Percentiles rank a stretch among this genome's conserved stretches.
These are phyloP conservation scores for Rasamsonia emersonii DNA, from an alignment of 2,329 filamentous ascomycete species.

Conservation along the genomic window DNA sequence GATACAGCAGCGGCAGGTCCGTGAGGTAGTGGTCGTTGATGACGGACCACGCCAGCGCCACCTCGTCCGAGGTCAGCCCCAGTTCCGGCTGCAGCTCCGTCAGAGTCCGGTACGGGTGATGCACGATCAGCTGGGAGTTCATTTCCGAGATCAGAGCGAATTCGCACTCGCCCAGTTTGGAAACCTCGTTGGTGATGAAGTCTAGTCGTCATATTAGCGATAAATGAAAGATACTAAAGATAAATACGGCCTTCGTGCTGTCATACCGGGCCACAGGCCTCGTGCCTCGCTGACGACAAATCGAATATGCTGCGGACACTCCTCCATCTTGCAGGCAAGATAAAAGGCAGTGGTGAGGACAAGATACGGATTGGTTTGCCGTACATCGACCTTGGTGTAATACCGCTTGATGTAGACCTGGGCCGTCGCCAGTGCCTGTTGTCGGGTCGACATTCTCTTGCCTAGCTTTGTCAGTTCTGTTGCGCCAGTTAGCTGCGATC, in stretches of 20 bases:
- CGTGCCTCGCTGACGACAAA: constrained; percentile 81
- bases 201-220: constrained; percentile 35
- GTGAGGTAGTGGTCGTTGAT: constrained; percentile 92
- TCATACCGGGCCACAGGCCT: constrained; percentile 67
- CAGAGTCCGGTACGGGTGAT: constrained; percentile 82
- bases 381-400: constrained; percentile 83
- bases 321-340: constrained; percentile 95
- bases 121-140: constrained; percentile 78
- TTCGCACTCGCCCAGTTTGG: constrained; percentile 86
- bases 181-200: constrained; percentile 64
- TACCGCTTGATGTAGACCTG: constrained; percentile 93
- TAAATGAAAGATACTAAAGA: constrained; percentile 3
- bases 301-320: constrained; percentile 91
- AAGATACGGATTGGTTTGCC: constrained; percentile 86
- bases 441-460: constrained; percentile 73
- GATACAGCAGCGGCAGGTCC: constrained; percentile 74
- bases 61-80: constrained; percentile 66
- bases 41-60: constrained; percentile 66
- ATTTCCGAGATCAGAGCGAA: constrained; percentile 88
- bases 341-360: constrained; percentile 91
- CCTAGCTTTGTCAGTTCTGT: constrained; percentile 73
- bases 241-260: too few relatives aligned
- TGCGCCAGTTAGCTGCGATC: constrained; percentile 1
- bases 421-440: constrained; percentile 88
- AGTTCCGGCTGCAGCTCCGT: constrained; percentile 62